Conservation (phyloP, 495 filamentous ascomycete species). For the Ramalina intermedia region DNA sequence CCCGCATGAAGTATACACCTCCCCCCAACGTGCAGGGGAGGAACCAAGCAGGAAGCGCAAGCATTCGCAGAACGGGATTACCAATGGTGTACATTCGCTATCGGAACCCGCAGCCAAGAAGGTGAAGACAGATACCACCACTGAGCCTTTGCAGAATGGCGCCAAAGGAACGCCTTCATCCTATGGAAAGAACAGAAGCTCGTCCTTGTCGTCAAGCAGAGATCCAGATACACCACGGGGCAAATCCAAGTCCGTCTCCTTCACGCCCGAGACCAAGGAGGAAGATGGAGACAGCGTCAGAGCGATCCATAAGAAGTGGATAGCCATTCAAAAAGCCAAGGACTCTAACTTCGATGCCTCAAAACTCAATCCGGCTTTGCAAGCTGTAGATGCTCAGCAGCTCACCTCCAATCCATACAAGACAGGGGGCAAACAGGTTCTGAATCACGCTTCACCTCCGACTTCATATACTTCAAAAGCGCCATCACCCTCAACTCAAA, state of each 20-base stretch:
- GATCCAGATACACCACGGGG: not conserved
- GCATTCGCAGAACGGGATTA: slow-evolving; percentile 2
- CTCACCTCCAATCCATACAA: too few relatives aligned
- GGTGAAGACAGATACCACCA: slow-evolving; percentile 9
- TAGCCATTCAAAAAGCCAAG: slow-evolving; percentile 20
- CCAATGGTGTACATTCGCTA: not conserved
- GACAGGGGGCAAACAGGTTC: not conserved
- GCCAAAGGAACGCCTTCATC: not conserved
- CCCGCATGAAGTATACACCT: not conserved
- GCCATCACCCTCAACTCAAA: not conserved
- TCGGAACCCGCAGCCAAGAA: slow-evolving; percentile 4
- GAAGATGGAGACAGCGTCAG: slow-evolving; percentile 38
- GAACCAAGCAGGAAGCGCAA: slow-evolving; percentile 13
- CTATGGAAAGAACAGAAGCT: slow-evolving; percentile 16
- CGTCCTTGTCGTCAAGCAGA: not conserved
- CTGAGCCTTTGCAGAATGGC: not conserved
- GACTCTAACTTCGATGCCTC: slow-evolving; percentile 17
- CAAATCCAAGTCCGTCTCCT: slow-evolving; percentile 56
- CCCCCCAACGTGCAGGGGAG: not conserved
- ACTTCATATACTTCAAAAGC: not conserved
- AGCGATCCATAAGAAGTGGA: slow-evolving; percentile 31
- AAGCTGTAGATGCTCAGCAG: not conserved
- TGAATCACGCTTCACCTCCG: not conserved
- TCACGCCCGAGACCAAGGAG: slow-evolving; percentile 54
- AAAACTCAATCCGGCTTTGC: slow-evolving; percentile 11